Evolutionary conservation across 371 early-diverging fungal species (phyloP).

Genomic region (Mucor ambiguus): DNA sequence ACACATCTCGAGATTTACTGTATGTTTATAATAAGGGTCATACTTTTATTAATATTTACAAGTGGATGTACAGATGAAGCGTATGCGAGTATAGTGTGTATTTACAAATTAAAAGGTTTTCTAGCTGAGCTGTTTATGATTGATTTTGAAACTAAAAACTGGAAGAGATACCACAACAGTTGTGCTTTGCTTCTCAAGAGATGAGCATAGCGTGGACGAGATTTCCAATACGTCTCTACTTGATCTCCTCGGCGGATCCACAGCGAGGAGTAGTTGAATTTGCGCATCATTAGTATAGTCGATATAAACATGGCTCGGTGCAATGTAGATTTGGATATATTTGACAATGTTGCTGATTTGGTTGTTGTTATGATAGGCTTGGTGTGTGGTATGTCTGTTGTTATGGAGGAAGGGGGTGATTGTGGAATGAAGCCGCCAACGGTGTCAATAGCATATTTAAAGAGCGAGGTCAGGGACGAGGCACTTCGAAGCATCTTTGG

Average conservation of each 20-base stretch:
- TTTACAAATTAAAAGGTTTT: neutral
- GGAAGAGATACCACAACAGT: slow-evolving; percentile 7
- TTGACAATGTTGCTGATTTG: neutral
- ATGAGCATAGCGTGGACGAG: neutral
- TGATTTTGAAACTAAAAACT: neutral
- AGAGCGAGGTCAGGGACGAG: slow-evolving; percentile 9
- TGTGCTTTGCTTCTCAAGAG: slow-evolving; percentile 9
- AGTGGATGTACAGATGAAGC: neutral
- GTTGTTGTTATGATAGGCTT: neutral
- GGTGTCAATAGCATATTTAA: slow-evolving; percentile 12
- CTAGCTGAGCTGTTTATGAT: neutral
- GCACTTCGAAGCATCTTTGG: neutral
- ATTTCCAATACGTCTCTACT: slow-evolving; percentile 9
- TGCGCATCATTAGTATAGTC: neutral
- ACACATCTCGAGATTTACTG: neutral
- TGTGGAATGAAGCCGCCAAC: neutral
- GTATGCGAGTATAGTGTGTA: neutral
- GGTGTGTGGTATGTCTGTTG: neutral
- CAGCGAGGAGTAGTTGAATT: neutral
- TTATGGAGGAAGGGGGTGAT: neutral
- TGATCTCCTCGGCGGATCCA: slow-evolving; percentile 3
- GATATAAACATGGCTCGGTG: slow-evolving; percentile 18
- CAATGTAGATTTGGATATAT: neutral
- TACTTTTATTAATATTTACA: slow-evolving; percentile 1
- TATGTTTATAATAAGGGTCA: neutral